phyloP scores from a whole-genome alignment of 805 yeast genomes.

The Cyberlindnera saturnus region DNA sequence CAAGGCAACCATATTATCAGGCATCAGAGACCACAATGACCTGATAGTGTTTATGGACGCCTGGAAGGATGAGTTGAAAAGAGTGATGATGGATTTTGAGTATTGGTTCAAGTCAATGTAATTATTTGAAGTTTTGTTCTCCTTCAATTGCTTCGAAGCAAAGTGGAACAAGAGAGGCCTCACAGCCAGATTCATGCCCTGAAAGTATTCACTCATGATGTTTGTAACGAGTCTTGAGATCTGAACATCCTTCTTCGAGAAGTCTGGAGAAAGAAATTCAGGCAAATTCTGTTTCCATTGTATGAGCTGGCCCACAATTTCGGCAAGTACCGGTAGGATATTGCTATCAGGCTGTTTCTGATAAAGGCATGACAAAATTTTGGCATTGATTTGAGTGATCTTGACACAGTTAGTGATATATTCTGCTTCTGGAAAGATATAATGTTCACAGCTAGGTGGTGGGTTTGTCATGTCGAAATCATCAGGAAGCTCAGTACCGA shows the following conservation, averaged over 20 bases:
- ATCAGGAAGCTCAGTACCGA: conserved; percentile 69
- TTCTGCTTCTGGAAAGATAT: conserved; percentile 75
- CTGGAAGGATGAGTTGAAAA: conserved; percentile 71
- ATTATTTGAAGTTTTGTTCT: conserved; percentile 38
- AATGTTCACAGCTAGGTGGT: conserved; percentile 53
- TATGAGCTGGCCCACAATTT: conserved; percentile 57
- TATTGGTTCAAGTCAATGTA: conserved; percentile 62
- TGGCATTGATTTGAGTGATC: conserved; percentile 73
- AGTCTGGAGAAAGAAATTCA: conserved; percentile 58
- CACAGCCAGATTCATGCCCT: conserved; percentile 74
- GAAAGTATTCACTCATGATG: conserved; percentile 77
- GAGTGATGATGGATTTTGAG: conserved; percentile 60
- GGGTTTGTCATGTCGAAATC: conserved; percentile 64
- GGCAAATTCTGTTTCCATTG: conserved; percentile 67
- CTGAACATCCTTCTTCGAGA: conserved; percentile 41
- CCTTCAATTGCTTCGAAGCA: conserved; percentile 59
- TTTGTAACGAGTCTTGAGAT: conserved; percentile 66
- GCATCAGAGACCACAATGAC: conserved; percentile 67
- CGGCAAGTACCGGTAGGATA: conserved; percentile 67
- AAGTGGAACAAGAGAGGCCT: conserved; percentile 73
- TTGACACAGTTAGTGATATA: conserved; percentile 70
- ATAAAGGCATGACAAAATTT: conserved; percentile 60
- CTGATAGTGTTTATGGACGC: conserved; percentile 73
- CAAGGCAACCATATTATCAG: conserved; percentile 76
- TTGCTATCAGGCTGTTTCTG: conserved; percentile 74